Conservation (phyloP, 2,329 filamentous ascomycete genomes). For the Emmonsiellopsis sp. region DNA sequence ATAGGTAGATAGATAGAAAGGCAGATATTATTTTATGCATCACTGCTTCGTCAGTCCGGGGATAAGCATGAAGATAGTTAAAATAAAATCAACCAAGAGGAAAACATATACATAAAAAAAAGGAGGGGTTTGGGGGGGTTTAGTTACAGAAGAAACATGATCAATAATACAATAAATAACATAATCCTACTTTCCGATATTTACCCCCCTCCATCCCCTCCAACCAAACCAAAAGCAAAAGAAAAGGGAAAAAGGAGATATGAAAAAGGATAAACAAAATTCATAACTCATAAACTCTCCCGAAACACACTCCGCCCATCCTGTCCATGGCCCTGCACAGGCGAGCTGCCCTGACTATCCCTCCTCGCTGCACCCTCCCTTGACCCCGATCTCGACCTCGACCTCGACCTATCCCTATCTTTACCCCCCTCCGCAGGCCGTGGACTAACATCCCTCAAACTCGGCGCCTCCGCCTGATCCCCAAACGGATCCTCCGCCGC, state of each 20-base stretch:
- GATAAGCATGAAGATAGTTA: too few relatives aligned
- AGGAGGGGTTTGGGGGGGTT: too few relatives aligned
- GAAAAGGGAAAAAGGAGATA: background rate
- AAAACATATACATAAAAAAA: too few relatives aligned
- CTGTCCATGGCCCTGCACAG: too few relatives aligned
- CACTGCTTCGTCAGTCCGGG: too few relatives aligned
- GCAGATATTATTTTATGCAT: too few relatives aligned
- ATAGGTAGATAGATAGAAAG: background rate
- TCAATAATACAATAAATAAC: background rate
- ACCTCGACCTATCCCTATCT: slow-evolving; percentile 16
- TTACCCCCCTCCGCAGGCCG: slow-evolving; percentile 53
- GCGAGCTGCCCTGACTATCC: slow-evolving; percentile 19
- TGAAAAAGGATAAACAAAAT: background rate
- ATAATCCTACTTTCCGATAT: background rate
- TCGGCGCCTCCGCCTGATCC: slow-evolving; percentile 56
- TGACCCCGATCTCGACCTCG: background rate
- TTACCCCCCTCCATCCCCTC: background rate
- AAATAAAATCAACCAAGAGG: too few relatives aligned
- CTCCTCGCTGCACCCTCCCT: background rate
- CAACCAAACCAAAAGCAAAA: background rate
- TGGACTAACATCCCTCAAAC: slow-evolving; percentile 64
- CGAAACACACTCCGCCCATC: slow-evolving; percentile 62
- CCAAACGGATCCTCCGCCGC: slow-evolving; percentile 59
- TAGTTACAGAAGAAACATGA: background rate
- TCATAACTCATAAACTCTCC: slow-evolving; percentile 50